phyloP scores from a whole-genome alignment of 495 filamentous ascomycete species.

The Glarea lozoyensis region DNA sequence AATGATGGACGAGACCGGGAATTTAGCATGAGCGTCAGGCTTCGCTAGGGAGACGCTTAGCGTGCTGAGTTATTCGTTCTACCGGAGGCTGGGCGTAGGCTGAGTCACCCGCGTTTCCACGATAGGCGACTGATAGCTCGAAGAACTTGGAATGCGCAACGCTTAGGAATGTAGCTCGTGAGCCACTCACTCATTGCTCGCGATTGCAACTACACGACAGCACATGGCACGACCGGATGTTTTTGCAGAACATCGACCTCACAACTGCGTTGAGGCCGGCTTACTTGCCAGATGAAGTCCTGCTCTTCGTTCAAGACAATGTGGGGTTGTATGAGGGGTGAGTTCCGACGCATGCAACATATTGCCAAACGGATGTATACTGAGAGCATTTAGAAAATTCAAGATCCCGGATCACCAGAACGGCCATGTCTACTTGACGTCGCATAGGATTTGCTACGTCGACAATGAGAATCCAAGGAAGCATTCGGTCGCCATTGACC shows the following conservation, averaged over 20 bases:
- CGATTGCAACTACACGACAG: background rate
- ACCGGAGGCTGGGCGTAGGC: background rate
- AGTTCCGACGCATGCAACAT: constrained; percentile 21
- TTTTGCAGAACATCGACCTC: constrained; percentile 87
- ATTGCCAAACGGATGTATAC: background rate
- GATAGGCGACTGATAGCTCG: background rate
- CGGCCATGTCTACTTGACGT: constrained; percentile 92
- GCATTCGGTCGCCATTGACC: constrained; percentile 72
- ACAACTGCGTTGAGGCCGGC: constrained; percentile 90
- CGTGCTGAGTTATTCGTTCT: background rate
- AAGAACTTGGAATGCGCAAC: too few relatives aligned
- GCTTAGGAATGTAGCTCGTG: too few relatives aligned
- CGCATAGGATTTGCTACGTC: constrained; percentile 91
- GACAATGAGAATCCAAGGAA: constrained; percentile 81
- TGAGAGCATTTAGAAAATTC: constrained; percentile 57
- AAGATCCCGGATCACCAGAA: constrained; percentile 93
- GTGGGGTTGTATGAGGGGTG: constrained; percentile 98
- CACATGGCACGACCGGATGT: constrained; percentile 66
- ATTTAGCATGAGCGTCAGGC: too few relatives aligned
- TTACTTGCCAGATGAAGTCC: constrained; percentile 77
- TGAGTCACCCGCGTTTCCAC: background rate
- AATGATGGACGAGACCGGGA: constrained; percentile 11
- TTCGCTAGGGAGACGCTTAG: too few relatives aligned
- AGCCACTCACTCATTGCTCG: too few relatives aligned
- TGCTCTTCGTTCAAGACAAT: constrained; percentile 93